phyloP scores from a whole-genome alignment of 306 rosid genomes.

The Medicago truncatula region DNA sequence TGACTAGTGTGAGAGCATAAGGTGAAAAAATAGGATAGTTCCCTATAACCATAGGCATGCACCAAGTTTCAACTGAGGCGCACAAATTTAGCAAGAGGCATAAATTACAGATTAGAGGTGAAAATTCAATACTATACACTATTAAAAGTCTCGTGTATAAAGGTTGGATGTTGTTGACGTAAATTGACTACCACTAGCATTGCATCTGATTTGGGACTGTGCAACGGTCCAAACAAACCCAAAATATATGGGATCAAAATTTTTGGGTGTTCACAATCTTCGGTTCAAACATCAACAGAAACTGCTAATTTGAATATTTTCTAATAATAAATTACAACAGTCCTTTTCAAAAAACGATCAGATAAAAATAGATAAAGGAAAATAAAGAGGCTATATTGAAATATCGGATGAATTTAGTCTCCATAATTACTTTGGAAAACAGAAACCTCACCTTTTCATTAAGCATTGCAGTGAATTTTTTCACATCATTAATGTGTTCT shows the following conservation, averaged over 20 bases:
- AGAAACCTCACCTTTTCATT: slow-evolving; percentile 72
- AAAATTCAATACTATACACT: slow-evolving; percentile 1
- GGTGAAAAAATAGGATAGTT: not conserved
- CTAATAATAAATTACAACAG: slow-evolving; percentile 1
- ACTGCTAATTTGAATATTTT: not conserved
- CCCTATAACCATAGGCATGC: not conserved
- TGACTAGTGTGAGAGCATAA: not conserved
- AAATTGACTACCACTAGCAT: slow-evolving; percentile 38
- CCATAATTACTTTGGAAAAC: slow-evolving; percentile 19
- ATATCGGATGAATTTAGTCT: slow-evolving; percentile 35
- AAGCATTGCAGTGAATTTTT: slow-evolving; percentile 79
- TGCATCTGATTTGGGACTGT: not conserved
- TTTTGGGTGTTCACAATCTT: slow-evolving; percentile 18
- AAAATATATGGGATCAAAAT: slow-evolving; percentile 32
- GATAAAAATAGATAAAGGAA: slow-evolving; percentile 7
- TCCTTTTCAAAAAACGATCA: not conserved
- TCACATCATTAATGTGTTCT: slow-evolving; percentile 82
- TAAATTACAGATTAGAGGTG: not conserved
- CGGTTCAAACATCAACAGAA: not conserved
- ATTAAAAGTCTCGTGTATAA: not conserved
- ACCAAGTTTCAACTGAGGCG: not conserved
- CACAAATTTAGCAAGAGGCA: not conserved
- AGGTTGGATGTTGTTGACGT: not conserved
- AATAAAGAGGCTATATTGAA: slow-evolving; percentile 1
- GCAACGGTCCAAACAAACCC: slow-evolving; percentile 12